Evolutionary conservation across 2,329 filamentous ascomycete species (phyloP).

Genomic region (Epichloe elymi): DNA sequence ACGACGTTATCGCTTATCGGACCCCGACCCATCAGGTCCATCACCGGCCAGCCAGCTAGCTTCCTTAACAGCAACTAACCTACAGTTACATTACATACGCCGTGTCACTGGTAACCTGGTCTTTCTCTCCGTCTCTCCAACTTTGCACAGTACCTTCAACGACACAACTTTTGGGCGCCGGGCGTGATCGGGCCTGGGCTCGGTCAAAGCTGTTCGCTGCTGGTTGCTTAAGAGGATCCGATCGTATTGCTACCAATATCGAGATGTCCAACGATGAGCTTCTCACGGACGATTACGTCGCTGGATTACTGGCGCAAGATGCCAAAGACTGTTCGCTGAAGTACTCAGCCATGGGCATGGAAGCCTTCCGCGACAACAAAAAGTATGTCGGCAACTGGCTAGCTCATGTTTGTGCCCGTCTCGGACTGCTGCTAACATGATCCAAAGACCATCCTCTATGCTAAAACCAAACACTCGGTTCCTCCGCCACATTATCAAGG

Average conservation of each 20-base stretch:
- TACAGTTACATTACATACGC: too few species aligned
- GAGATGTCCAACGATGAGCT: constrained; percentile 34
- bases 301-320: constrained; percentile 65
- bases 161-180: background rate
- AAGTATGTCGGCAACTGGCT: constrained; percentile 26
- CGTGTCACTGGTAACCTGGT: background rate
- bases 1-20: constrained; percentile 2
- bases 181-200: background rate
- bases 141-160: background rate
- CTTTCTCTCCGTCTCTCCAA: background rate
- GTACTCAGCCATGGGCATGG: constrained; percentile 62
- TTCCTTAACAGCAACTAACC: background rate
- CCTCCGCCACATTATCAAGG: constrained; percentile 73
- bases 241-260: background rate
- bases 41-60: too few species aligned
- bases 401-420: background rate
- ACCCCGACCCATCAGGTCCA: background rate
- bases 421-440: background rate
- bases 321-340: constrained; percentile 60
- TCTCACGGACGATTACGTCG: constrained; percentile 66
- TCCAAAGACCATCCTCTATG: constrained; percentile 45
- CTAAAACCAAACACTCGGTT: constrained; percentile 90
- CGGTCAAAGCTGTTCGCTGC: background rate
- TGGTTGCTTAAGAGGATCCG: background rate
- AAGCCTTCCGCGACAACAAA: constrained; percentile 34